Conservation (phyloP, 495 filamentous ascomycete species). For the Talaromyces wortmannii region DNA sequence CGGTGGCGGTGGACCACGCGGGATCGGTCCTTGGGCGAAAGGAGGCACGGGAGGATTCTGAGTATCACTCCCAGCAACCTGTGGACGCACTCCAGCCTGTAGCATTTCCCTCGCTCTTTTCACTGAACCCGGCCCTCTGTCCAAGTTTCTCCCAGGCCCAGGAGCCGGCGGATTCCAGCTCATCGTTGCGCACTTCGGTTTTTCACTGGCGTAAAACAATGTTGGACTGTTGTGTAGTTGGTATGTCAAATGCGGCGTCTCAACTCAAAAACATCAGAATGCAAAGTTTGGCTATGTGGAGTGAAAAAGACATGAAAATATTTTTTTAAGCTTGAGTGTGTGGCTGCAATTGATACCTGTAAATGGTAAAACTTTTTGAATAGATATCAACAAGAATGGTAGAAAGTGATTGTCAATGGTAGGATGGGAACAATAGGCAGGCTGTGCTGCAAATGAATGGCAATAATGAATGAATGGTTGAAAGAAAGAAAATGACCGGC, state of each 20-base stretch:
- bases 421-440: neutral
- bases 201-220: neutral
- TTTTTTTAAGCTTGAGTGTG: no score
- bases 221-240: neutral
- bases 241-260: no score
- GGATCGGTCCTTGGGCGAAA: neutral
- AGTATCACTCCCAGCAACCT: slow-evolving; percentile 9
- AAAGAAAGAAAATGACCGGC: neutral
- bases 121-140: slow-evolving; percentile 27
- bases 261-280: no score
- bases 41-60: neutral
- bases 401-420: neutral
- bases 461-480: neutral
- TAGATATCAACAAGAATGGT: neutral
- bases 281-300: no score
- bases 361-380: neutral
- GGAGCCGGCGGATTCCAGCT: slow-evolving; percentile 1
- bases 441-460: neutral
- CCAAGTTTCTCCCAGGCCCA: neutral
- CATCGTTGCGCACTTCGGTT: neutral
- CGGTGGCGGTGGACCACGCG: slow-evolving; percentile 9
- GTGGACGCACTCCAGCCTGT: slow-evolving; percentile 38
- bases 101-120: slow-evolving; percentile 45
- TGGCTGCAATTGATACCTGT: no score
- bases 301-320: no score